phyloP scores from a whole-genome alignment of 257 asterid genomes.

The Gentiana macrophylla region DNA sequence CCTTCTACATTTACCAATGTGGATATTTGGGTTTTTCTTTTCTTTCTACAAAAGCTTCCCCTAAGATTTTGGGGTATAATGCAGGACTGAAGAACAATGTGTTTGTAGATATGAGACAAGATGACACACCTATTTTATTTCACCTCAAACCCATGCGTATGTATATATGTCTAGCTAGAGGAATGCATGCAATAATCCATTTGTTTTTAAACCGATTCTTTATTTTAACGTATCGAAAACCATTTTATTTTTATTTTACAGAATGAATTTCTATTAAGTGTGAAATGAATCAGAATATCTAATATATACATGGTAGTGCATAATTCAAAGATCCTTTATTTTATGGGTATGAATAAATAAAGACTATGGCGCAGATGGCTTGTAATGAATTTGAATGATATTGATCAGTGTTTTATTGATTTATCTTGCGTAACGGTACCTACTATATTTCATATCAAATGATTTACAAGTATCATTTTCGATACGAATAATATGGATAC shows the following conservation, averaged over 20 bases:
- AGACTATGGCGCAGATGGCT: too few species aligned
- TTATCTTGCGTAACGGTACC: too few species aligned
- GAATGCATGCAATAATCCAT: slow-evolving; percentile 37
- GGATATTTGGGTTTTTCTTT: slow-evolving; percentile 19
- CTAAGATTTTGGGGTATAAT: background rate
- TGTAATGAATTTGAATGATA: too few species aligned
- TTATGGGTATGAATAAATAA: too few species aligned
- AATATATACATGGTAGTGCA: too few species aligned
- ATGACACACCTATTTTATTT: slow-evolving; percentile 16
- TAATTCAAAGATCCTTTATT: too few species aligned
- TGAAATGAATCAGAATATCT: too few species aligned
- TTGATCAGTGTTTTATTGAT: too few species aligned
- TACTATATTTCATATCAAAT: too few species aligned
- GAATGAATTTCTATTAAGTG: background rate
- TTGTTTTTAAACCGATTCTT: slow-evolving; percentile 2
- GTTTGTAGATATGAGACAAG: slow-evolving; percentile 32
- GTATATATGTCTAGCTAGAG: slow-evolving; percentile 27
- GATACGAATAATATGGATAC: too few species aligned
- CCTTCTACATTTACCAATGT: slow-evolving; percentile 29
- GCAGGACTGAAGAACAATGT: slow-evolving; percentile 24
- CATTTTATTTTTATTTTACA: slow-evolving; percentile 12
- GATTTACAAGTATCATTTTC: too few species aligned
- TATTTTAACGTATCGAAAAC: background rate
- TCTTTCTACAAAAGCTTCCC: background rate
- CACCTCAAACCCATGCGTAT: slow-evolving; percentile 32